Percentiles rank a stretch among this genome's conserved stretches.
Conservation (phyloP, 1,139 yeast species). For the Saccharomyces hybrid region DNA sequence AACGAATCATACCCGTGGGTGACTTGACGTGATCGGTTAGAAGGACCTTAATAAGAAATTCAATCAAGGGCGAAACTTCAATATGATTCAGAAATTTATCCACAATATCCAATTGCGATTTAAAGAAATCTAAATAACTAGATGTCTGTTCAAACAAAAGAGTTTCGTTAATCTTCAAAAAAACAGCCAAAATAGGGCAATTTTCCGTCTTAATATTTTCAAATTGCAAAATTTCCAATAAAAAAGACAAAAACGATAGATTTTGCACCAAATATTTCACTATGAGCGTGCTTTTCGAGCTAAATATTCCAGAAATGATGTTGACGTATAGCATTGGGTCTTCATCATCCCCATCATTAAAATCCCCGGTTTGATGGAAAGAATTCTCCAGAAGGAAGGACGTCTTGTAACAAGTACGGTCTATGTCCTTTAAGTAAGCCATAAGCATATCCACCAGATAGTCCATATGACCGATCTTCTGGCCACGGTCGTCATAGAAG, state of each 20-base stretch:
- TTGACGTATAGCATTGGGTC: not conserved
- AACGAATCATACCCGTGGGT: conserved; percentile 56
- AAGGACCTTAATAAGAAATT: conserved; percentile 49
- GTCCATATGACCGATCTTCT: conserved; percentile 39
- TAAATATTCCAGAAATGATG: not conserved
- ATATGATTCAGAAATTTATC: conserved; percentile 47
- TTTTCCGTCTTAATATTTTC: conserved; percentile 39
- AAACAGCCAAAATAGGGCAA: conserved; percentile 49
- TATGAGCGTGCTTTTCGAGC: not conserved
- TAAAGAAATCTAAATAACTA: conserved; percentile 44
- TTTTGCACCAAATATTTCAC: not conserved
- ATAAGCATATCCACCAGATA: conserved; percentile 26
- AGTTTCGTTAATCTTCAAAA: conserved; percentile 90
- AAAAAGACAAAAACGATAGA: not conserved
- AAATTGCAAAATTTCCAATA: not conserved
- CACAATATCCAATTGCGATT: conserved; percentile 43
- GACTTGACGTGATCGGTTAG: conserved; percentile 58
- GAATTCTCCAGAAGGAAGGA: not conserved
- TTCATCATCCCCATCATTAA: not conserved
- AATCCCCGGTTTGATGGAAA: not conserved
- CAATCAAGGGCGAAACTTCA: conserved; percentile 68
- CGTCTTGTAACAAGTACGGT: not conserved
- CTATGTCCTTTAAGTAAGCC: conserved; percentile 5
- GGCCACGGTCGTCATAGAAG: conserved; percentile 22
- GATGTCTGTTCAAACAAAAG: conserved; percentile 72